A percentile compares a stretch with the other conserved stretches of the same genome.
phyloP scores from a whole-genome alignment of 768 basidiomycete genomes.

The Xerocomellus intermedius region DNA sequence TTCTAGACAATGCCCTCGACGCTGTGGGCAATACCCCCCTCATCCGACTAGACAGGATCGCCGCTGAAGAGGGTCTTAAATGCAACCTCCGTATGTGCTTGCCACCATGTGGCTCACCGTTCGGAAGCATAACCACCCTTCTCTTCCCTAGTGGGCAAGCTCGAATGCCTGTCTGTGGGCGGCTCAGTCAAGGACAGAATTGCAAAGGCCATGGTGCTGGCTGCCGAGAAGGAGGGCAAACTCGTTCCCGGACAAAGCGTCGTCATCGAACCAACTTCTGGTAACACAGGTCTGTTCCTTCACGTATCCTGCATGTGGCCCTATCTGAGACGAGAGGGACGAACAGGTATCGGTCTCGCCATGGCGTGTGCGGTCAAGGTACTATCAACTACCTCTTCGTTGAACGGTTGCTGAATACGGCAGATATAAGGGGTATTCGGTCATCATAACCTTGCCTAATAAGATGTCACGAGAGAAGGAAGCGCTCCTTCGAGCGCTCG shows the following conservation, averaged over 20 bases:
- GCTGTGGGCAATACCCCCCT: constrained; percentile 92
- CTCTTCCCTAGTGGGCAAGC: constrained; percentile 68
- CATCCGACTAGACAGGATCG: constrained; percentile 79
- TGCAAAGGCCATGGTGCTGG: constrained; percentile 93
- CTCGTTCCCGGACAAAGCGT: constrained; percentile 86
- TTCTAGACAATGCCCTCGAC: constrained; percentile 78
- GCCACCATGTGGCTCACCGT: background rate
- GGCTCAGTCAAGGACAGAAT: constrained; percentile 97
- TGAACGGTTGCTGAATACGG: constrained; percentile 65
- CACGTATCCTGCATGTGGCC: background rate
- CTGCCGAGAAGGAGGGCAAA: constrained; percentile 86
- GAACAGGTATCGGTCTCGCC: constrained; percentile 85
- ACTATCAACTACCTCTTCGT: constrained; percentile 15
- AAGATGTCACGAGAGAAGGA: constrained; percentile 99
- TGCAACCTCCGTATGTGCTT: constrained; percentile 81
- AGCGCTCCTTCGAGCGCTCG: constrained; percentile 84
- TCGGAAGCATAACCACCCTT: background rate
- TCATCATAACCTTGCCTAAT: constrained; percentile 87
- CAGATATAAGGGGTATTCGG: constrained; percentile 88
- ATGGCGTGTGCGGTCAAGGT: constrained; percentile 95
- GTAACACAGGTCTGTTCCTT: constrained; percentile 77
- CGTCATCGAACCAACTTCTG: constrained; percentile 93
- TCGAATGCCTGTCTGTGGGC: constrained; percentile 87
- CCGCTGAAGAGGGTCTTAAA: constrained; percentile 67
- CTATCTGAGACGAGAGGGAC: background rate